Conservation (phyloP, 257 asterid species). For the Pogostemon cablin region DNA sequence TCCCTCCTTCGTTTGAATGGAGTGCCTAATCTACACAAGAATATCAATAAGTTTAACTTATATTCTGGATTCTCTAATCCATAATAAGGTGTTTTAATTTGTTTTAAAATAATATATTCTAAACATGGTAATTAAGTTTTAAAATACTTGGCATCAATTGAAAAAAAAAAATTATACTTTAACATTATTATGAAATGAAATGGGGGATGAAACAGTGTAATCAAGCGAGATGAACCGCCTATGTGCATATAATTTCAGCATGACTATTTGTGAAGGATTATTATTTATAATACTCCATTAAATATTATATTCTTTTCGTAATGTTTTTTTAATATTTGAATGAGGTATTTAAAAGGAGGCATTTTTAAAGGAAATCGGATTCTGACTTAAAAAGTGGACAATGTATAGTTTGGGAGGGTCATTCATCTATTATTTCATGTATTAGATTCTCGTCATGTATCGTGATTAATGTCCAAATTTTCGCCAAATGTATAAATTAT, state of each 20-base stretch:
- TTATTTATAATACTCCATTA: background rate
- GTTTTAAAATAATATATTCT: no score
- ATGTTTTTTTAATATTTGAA: background rate
- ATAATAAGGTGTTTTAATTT: no score
- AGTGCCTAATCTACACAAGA: background rate
- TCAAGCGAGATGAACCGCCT: slow-evolving; percentile 8
- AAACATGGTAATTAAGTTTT: no score
- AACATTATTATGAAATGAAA: no score
- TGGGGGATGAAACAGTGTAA: background rate
- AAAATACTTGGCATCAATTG: no score
- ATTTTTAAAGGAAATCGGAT: background rate
- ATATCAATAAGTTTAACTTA: no score
- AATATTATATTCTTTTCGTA: background rate
- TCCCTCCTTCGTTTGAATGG: background rate
- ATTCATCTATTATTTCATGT: no score
- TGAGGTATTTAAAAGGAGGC: background rate
- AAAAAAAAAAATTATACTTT: no score
- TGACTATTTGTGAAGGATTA: background rate
- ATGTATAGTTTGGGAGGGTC: background rate
- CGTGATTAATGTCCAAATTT: no score
- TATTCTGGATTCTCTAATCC: no score
- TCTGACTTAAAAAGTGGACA: slow-evolving; percentile 1
- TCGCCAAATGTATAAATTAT: no score
- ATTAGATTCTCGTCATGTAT: no score
- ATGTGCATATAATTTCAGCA: background rate